These are phyloP conservation scores for Rhododendron kiyosumense DNA, from an alignment of 148 eudicot species.

Conservation along the genomic window DNA sequence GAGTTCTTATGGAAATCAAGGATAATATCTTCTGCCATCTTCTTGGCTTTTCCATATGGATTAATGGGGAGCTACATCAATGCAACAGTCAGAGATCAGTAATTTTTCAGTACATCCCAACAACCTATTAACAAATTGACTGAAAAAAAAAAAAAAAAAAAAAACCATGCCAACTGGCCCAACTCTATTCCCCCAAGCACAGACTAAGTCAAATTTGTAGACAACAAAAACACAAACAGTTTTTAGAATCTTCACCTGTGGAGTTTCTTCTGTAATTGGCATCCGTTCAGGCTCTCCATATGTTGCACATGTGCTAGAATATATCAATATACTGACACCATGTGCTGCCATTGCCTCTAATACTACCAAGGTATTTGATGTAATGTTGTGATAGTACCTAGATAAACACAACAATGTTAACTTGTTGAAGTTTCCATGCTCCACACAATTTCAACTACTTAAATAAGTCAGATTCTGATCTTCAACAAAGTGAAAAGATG, in stretches of 20 bases:
- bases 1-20: constrained; percentile 73
- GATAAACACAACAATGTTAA: neutral
- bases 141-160: neutral
- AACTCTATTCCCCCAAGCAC: neutral
- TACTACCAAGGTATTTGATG: constrained; percentile 80
- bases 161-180: neutral
- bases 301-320: constrained; percentile 99
- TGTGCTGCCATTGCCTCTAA: constrained; percentile 85
- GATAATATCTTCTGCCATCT: constrained; percentile 97
- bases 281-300: constrained; percentile 96
- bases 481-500: neutral
- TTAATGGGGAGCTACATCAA: constrained; percentile 72
- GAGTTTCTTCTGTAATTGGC: constrained; percentile 96
- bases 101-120: neutral
- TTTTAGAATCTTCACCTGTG: constrained; percentile 52
- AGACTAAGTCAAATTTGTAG: neutral
- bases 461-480: neutral
- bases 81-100: constrained; percentile 13
- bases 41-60: constrained; percentile 98
- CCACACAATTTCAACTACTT: neutral
- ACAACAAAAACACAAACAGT: neutral
- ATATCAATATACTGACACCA: constrained; percentile 70
- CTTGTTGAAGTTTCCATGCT: neutral
- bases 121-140: neutral
- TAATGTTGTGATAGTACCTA: constrained; percentile 97